Percentiles rank a stretch among this genome's conserved stretches.
Conservation (phyloP, 495 filamentous ascomycete genomes). For the Trichocladium uniseriatum region DNA sequence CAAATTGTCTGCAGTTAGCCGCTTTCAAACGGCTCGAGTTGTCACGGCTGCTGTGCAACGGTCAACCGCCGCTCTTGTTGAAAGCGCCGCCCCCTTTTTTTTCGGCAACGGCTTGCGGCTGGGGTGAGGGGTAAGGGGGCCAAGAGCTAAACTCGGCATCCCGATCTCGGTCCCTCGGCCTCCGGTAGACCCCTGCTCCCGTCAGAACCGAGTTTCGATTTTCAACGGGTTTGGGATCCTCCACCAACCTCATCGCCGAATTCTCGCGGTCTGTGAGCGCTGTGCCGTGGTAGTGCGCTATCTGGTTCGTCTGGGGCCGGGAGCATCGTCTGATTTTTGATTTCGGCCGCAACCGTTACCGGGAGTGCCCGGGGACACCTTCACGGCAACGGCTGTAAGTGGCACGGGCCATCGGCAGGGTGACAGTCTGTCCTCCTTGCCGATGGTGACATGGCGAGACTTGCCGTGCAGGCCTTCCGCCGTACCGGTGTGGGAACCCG, state of each 20-base stretch:
- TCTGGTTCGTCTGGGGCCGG: not conserved
- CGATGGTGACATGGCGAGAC: not conserved
- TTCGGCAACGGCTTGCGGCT: conserved; percentile 12
- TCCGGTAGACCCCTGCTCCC: conserved; percentile 18
- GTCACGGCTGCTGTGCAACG: conserved; percentile 23
- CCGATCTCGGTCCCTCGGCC: conserved; percentile 22
- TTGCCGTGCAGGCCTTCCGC: not conserved
- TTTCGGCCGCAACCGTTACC: not conserved
- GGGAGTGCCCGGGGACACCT: no score
- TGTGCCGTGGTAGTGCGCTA: not conserved
- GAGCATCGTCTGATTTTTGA: not conserved
- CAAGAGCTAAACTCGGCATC: conserved; percentile 21
- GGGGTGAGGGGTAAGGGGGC: conserved; percentile 19
- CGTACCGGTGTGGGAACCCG: not conserved
- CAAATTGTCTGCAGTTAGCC: conserved; percentile 18
- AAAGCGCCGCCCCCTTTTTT: not conserved
- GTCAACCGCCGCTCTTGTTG: not conserved
- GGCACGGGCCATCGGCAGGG: not conserved
- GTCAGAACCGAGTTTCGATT: not conserved
- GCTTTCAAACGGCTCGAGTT: conserved; percentile 12
- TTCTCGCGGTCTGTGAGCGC: not conserved
- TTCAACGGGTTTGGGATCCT: not conserved
- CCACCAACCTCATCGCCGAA: not conserved
- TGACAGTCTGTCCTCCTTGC: not conserved
- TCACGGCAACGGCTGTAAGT: not conserved